Conservation (phyloP, 371 early-diverging fungal species). For the Mucor plumbeus region DNA sequence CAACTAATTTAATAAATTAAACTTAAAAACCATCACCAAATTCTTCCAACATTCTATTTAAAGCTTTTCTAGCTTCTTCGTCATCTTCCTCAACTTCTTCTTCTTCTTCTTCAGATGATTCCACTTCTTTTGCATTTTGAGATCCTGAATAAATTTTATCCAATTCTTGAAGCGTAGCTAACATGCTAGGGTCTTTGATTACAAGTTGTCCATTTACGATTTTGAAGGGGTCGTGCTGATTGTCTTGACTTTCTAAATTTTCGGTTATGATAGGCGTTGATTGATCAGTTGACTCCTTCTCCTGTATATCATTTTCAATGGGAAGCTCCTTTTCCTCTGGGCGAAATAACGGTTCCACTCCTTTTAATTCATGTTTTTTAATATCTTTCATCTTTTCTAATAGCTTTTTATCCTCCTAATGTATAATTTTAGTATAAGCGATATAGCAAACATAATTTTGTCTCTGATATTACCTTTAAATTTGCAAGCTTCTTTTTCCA, state of each 20-base stretch:
- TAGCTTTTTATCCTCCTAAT: slow-evolving; percentile 15
- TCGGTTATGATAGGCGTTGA: background rate
- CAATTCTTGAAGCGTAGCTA: slow-evolving; percentile 5
- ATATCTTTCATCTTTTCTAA: slow-evolving; percentile 22
- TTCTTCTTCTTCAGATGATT: background rate
- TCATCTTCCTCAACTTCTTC: slow-evolving; percentile 25
- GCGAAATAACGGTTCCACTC: slow-evolving; percentile 13
- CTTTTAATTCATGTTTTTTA: background rate
- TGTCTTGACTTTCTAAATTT: background rate
- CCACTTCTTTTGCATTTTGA: background rate
- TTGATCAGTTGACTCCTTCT: background rate
- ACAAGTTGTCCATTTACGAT: slow-evolving; percentile 1
- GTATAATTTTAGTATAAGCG: background rate
- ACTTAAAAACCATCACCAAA: slow-evolving; percentile 22
- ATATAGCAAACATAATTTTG: background rate
- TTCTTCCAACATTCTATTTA: slow-evolving; percentile 24
- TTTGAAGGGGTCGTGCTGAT: background rate
- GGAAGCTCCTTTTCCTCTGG: background rate
- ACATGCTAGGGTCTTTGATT: background rate
- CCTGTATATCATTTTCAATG: background rate
- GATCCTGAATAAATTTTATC: background rate
- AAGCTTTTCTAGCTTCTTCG: slow-evolving; percentile 22
- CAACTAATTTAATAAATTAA: slow-evolving; percentile 8
- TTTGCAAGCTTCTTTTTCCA: slow-evolving; percentile 18
- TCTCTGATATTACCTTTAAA: slow-evolving; percentile 10